Evolutionary conservation across 2,329 filamentous ascomycete genomes (phyloP).

Genomic region (Alternaria sp.): DNA sequence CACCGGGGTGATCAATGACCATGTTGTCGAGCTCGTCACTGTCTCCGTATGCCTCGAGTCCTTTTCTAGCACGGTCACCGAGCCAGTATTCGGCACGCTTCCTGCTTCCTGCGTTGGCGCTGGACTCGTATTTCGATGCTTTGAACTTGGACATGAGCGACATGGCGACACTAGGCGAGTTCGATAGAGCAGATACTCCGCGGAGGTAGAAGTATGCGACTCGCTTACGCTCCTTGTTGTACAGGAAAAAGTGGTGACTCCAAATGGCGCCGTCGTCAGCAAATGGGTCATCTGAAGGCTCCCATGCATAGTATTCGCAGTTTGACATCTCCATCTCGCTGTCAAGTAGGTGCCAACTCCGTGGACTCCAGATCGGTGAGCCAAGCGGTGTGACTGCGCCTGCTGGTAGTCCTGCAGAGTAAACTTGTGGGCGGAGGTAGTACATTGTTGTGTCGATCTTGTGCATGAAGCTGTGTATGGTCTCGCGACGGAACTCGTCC

Average conservation of each 20-base stretch:
- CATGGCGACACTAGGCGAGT: slow-evolving; percentile 60
- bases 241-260: slow-evolving; percentile 97
- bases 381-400: slow-evolving; percentile 58
- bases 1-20: slow-evolving; percentile 50
- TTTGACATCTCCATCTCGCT: slow-evolving; percentile 92
- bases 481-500: slow-evolving; percentile 87
- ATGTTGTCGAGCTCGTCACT: slow-evolving; percentile 56
- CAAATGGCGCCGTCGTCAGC: slow-evolving; percentile 94
- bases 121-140: slow-evolving; percentile 56
- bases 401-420: slow-evolving; percentile 51
- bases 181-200: slow-evolving; percentile 80
- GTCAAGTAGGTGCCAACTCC: slow-evolving; percentile 92
- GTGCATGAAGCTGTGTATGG: slow-evolving; percentile 81
- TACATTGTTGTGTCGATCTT: slow-evolving; percentile 85
- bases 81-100: slow-evolving; percentile 93
- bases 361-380: slow-evolving; percentile 79
- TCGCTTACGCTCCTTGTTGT: slow-evolving; percentile 89
- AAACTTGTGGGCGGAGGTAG: slow-evolving; percentile 75
- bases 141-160: slow-evolving; percentile 50
- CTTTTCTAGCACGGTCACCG: slow-evolving; percentile 67
- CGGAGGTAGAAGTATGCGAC: slow-evolving; percentile 94
- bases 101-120: slow-evolving; percentile 65
- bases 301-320: slow-evolving; percentile 89
- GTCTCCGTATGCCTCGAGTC: slow-evolving; percentile 54
- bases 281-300: slow-evolving; percentile 88